Conservation (phyloP, 345 rosid genomes). For the Eucalyptus marginata region DNA sequence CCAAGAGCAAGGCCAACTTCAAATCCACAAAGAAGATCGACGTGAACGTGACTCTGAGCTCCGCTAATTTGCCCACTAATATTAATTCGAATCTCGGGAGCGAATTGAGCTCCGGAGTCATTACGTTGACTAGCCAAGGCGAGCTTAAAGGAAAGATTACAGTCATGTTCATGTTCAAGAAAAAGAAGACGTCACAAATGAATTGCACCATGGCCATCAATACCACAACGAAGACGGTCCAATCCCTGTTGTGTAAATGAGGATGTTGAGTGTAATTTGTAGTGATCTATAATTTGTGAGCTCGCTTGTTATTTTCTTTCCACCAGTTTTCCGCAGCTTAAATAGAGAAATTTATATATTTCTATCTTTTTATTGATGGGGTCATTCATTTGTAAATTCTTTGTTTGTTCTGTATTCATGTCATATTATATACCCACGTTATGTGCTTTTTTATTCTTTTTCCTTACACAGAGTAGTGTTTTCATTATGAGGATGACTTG, state of each 20-base stretch:
- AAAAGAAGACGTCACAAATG: not conserved
- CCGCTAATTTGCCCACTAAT: not conserved
- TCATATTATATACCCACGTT: not conserved
- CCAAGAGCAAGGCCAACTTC: constrained; percentile 2
- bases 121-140: not conserved
- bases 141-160: not conserved
- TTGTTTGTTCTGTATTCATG: not conserved
- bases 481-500: not conserved
- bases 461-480: not conserved
- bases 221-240: not conserved
- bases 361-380: not conserved
- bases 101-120: not conserved
- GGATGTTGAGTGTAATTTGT: not conserved
- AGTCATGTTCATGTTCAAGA: not conserved
- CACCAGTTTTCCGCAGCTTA: not conserved
- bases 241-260: not conserved
- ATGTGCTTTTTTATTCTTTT: not conserved
- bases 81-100: not conserved
- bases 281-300: not conserved
- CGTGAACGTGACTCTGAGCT: not conserved
- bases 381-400: not conserved
- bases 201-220: not conserved
- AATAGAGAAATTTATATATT: not conserved
- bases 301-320: not conserved
- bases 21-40: constrained; percentile 1